Evolutionary conservation across 495 filamentous ascomycete species (phyloP), one percentile per base, ranked within the genome.

Genomic region (Talaromyces wortmannii): DNA sequence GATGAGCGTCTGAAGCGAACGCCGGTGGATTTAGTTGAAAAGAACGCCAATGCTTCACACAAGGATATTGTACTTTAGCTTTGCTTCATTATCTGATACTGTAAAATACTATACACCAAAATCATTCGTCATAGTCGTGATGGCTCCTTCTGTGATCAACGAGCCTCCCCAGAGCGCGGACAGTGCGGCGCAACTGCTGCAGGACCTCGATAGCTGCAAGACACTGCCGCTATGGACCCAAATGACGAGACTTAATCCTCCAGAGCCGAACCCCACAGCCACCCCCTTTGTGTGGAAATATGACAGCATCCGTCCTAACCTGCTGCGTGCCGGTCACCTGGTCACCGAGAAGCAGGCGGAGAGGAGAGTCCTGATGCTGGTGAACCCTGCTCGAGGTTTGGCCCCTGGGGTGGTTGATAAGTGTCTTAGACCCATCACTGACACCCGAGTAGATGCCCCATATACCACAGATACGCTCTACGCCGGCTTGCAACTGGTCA

Each of bases 401-500:
- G 50, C 11, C 44, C 11, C 6, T 50, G 31, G 6, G 44, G 12
- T 7, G 6, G 11, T 45, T 7, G 52, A 29, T 47, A 29, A 6
- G 32, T 32, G 7, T 13, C 15, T 42, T 18, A 16, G 5, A 10
- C 10, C 16, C 15, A 33, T 15, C 12, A 59, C 44, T 63, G 30
- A 59, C 16, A 31, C 23, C 3, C 17, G 4, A 49, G 1, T 47
- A 70, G 73, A 68, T 52, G 75, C 72, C 0, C 76, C 74, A 4
- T 77, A 69, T 50, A 80, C 77, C 30, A 78, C 76, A n/a, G 75
- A 80, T 59, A 78, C 76, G 3, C 56, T 79, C 43, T 79, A 79
- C 56, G 73, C 75, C 5, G 74, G 74, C 13, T 65, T 79, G 7
- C 77, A 79, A 52, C 66, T 80, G 0, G 74, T 80, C 18, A 73